These are phyloP conservation scores for Edaphochlamys debaryana DNA, from an alignment of 139 green algal species.

Conservation along the genomic window DNA sequence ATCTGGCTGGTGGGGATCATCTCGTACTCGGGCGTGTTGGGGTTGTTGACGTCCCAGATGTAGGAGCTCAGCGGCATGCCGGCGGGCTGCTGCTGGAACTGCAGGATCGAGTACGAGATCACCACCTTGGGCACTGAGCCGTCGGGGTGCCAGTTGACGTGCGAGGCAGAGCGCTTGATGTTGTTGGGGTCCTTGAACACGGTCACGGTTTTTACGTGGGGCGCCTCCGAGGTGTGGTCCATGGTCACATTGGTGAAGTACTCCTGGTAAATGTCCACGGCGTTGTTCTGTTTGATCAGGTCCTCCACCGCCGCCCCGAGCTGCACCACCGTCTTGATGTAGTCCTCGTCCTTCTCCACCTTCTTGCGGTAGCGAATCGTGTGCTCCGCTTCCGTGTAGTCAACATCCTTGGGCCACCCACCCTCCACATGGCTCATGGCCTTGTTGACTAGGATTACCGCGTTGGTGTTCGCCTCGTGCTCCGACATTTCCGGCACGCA, in stretches of 20 bases:
- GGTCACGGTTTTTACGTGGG: slow-evolving; percentile 82
- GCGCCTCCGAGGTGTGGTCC: slow-evolving; percentile 76
- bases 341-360: slow-evolving; percentile 97
- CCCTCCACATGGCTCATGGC: slow-evolving; percentile 90
- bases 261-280: slow-evolving; percentile 96
- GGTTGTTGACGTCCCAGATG: slow-evolving; percentile 93
- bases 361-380: slow-evolving; percentile 85
- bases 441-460: slow-evolving; percentile 74
- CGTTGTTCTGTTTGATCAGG: slow-evolving; percentile 94
- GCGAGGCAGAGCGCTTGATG: slow-evolving; percentile 72
- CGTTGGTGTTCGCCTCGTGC: slow-evolving; percentile 89
- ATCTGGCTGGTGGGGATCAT: slow-evolving; percentile 83
- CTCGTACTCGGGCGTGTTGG: slow-evolving; percentile 85
- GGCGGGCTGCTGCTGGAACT: slow-evolving; percentile 87
- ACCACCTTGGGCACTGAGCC: slow-evolving; percentile 70
- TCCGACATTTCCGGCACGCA: slow-evolving; percentile 87
- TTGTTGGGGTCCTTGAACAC: slow-evolving; percentile 84
- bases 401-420: slow-evolving; percentile 95
- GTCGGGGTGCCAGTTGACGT: slow-evolving; percentile 88
- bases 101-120: slow-evolving; percentile 84
- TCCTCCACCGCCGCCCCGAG: slow-evolving; percentile 80
- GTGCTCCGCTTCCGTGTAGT: slow-evolving; percentile 90
- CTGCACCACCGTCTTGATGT: slow-evolving; percentile 83
- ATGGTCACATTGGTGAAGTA: slow-evolving; percentile 78
- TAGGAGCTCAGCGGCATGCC: slow-evolving; percentile 79